A percentile compares a stretch with the other conserved stretches of the same genome.
These are phyloP conservation scores for Aureobasidium lini DNA, from an alignment of 2,329 filamentous ascomycete genomes.

Conservation along the genomic window DNA sequence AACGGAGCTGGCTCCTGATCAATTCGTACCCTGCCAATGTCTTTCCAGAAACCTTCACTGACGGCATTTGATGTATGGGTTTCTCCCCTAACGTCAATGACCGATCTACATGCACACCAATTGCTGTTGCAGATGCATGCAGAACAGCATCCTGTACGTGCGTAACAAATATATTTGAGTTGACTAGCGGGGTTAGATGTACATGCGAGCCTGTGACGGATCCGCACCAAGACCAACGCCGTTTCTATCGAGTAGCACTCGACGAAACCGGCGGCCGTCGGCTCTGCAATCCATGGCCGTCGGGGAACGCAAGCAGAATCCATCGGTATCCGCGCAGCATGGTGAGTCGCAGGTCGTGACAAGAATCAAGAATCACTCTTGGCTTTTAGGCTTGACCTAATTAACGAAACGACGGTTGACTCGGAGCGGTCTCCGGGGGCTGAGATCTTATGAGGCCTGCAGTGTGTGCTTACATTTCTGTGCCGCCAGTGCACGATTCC, in stretches of 20 bases:
- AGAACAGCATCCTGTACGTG: background rate
- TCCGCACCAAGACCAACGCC: conserved; percentile 8
- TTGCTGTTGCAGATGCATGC: background rate
- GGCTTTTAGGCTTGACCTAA: background rate
- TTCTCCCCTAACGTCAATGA: background rate
- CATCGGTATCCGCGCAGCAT: background rate
- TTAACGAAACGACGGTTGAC: no score
- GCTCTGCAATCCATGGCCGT: background rate
- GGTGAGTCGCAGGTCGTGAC: background rate
- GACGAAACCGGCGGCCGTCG: background rate
- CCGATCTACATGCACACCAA: background rate
- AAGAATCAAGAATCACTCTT: no score
- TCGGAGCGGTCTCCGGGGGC: background rate
- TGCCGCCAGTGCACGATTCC: background rate
- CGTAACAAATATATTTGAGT: conserved; percentile 2
- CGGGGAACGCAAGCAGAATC: background rate
- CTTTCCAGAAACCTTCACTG: background rate
- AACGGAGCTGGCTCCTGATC: background rate
- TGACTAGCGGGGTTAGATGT: background rate
- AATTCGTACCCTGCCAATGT: background rate
- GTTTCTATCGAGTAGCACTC: conserved; percentile 9
- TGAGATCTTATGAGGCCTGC: background rate
- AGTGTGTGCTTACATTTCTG: background rate
- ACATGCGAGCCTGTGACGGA: conserved; percentile 3
- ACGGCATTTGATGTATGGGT: background rate